Evolutionary conservation across 495 filamentous ascomycete genomes (phyloP).

Genomic region (Aspergillus wentii): DNA sequence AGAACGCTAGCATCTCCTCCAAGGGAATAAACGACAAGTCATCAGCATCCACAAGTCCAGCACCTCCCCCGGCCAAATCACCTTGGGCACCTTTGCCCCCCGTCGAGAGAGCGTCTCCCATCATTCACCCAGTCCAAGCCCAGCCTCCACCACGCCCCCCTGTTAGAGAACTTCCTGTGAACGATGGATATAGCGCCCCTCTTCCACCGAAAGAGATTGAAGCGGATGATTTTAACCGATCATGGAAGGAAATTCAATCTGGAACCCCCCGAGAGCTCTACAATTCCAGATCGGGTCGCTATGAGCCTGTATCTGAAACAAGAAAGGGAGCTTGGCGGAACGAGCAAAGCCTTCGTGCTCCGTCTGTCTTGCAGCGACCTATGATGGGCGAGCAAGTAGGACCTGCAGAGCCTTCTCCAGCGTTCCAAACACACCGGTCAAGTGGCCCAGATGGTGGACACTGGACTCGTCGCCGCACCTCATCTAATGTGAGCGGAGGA

Average conservation of each 20-base stretch:
- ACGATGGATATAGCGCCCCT: conserved; percentile 15
- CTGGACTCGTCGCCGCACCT: conserved; percentile 77
- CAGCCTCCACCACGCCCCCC: conserved; percentile 21
- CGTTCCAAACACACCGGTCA: conserved; percentile 79
- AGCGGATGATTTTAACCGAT: conserved; percentile 88
- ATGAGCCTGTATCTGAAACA: conserved; percentile 79
- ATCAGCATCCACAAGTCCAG: conserved; percentile 73
- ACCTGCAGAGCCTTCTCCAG: conserved; percentile 85
- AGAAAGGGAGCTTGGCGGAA: conserved; percentile 64
- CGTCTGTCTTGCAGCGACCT: conserved; percentile 75
- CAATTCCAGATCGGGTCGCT: conserved; percentile 90
- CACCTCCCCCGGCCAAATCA: conserved; percentile 73
- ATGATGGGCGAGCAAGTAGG: conserved; percentile 51
- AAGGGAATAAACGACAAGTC: conserved; percentile 69
- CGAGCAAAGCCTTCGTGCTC: conserved; percentile 64
- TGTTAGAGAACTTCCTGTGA: conserved; percentile 26
- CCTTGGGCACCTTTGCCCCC: conserved; percentile 87
- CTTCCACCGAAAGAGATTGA: conserved; percentile 71
- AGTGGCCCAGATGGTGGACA: conserved; percentile 59
- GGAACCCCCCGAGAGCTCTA: conserved; percentile 71
- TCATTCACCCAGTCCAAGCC: conserved; percentile 43
- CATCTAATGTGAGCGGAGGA: conserved; percentile 92
- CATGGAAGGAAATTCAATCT: conserved; percentile 68
- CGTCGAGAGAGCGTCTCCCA: conserved; percentile 72
- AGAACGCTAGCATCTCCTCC: conserved; percentile 53